phyloP scores from a whole-genome alignment of 2,329 filamentous ascomycete species.

The Cladorrhinum sp. region DNA sequence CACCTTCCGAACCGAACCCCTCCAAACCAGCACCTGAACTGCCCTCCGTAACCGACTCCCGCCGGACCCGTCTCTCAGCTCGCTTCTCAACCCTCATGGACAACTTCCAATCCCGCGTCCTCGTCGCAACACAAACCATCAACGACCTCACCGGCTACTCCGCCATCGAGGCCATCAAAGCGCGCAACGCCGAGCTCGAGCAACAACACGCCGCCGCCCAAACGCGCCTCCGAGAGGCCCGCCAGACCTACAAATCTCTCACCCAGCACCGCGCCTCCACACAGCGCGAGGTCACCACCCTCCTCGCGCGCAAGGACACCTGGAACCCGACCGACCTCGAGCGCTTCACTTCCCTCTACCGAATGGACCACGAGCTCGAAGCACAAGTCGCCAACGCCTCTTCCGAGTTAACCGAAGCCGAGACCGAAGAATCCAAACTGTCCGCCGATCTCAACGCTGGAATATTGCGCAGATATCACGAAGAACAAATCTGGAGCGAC shows the following conservation, averaged over 20 bases:
- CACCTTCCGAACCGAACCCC: neutral
- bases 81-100: constrained; percentile 77
- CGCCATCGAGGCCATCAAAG: constrained; percentile 81
- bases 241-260: constrained; percentile 75
- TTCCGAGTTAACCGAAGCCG: constrained; percentile 68
- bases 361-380: constrained; percentile 90
- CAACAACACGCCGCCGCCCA: constrained; percentile 57
- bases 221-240: constrained; percentile 64
- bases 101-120: constrained; percentile 77
- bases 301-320: constrained; percentile 88
- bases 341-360: constrained; percentile 88
- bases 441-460: constrained; percentile 72
- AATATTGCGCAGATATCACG: constrained; percentile 90
- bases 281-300: constrained; percentile 90
- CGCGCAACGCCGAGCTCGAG: constrained; percentile 69
- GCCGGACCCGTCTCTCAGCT: constrained; percentile 41
- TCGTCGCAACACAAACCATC: constrained; percentile 80
- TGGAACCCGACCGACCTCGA: constrained; percentile 88
- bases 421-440: constrained; percentile 76
- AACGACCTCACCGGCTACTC: constrained; percentile 95
- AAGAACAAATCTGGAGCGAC: constrained; percentile 99
- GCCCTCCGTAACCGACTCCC: constrained; percentile 45
- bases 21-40: constrained; percentile 29
- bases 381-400: constrained; percentile 73
- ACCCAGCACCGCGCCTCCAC: constrained; percentile 80